Evolutionary conservation across 1,284 basidiomycete genomes (phyloP).

Genomic region (Trichosporon inkin): DNA sequence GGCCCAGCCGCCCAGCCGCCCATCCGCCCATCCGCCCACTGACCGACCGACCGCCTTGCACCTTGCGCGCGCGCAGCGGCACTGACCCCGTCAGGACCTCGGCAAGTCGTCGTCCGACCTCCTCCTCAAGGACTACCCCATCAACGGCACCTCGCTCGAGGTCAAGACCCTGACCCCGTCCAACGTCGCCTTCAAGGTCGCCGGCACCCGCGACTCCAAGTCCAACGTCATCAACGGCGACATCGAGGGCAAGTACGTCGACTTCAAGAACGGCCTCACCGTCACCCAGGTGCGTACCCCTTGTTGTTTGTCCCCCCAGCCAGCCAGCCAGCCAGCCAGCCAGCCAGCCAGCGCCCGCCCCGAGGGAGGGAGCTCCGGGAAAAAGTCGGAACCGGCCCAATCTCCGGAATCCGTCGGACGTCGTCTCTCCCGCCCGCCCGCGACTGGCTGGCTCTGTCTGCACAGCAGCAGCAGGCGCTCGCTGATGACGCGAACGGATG

Average conservation of each 20-base stretch:
- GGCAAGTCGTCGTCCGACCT: conserved; percentile 97
- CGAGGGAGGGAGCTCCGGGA: neutral
- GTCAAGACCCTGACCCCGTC: conserved; percentile 94
- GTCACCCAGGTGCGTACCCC: conserved; percentile 63
- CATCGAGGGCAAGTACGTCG: conserved; percentile 84
- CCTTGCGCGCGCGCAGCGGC: too few species aligned
- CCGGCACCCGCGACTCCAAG: conserved; percentile 71
- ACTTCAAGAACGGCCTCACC: conserved; percentile 82
- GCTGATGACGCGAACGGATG: neutral
- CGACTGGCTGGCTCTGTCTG: neutral
- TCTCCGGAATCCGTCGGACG: neutral
- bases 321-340: neutral
- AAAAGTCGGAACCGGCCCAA: conserved; percentile 5
- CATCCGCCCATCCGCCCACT: neutral
- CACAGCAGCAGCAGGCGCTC: too few species aligned
- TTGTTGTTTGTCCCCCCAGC: neutral
- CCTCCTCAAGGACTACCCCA: conserved; percentile 87
- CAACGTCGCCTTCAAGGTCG: conserved; percentile 81
- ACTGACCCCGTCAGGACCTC: conserved; percentile 62
- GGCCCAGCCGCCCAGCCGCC: neutral
- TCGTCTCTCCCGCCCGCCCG: neutral
- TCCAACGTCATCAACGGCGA: conserved; percentile 70
- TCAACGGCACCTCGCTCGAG: conserved; percentile 71
- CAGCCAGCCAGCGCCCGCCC: too few species aligned
- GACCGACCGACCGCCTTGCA: too few species aligned